A percentile compares a stretch with the other conserved stretches of the same genome.
These are phyloP conservation scores for Candida berthetii DNA, from an alignment of 805 yeast genomes.

Conservation along the genomic window DNA sequence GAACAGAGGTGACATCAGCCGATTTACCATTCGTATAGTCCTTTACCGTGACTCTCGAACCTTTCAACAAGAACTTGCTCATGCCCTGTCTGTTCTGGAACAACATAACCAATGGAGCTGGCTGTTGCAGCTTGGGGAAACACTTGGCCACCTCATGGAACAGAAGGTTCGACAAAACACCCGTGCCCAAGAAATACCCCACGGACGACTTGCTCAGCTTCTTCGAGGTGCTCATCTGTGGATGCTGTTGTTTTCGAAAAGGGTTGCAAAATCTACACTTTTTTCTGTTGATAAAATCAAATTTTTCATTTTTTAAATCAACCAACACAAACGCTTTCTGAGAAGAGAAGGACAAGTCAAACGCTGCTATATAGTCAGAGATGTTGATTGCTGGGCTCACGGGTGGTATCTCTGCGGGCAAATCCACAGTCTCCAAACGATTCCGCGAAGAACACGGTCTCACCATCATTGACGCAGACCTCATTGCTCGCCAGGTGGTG, in stretches of 20 bases:
- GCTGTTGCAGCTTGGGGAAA: background rate
- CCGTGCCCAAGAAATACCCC: background rate
- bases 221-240: no score
- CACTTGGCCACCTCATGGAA: background rate
- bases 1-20: constrained; percentile 4
- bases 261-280: no score
- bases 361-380: background rate
- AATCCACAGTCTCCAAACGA: constrained; percentile 75
- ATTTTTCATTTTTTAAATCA: no score
- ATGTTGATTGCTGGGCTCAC: constrained; percentile 95
- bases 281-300: no score
- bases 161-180: constrained; percentile 3
- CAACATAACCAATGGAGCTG: constrained; percentile 11
- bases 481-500: constrained; percentile 81
- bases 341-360: no score
- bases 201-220: background rate
- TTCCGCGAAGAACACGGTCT: constrained; percentile 45
- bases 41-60: constrained; percentile 2
- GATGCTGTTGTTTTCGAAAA: no score
- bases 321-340: no score
- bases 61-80: constrained; percentile 1
- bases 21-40: constrained; percentile 1
- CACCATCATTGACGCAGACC: constrained; percentile 82
- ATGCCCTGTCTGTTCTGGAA: constrained; percentile 16
- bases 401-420: constrained; percentile 97